Base-by-base conservation (phyloP, 2,329 filamentous ascomycete genomes). In the Microsporum canis region DNA sequence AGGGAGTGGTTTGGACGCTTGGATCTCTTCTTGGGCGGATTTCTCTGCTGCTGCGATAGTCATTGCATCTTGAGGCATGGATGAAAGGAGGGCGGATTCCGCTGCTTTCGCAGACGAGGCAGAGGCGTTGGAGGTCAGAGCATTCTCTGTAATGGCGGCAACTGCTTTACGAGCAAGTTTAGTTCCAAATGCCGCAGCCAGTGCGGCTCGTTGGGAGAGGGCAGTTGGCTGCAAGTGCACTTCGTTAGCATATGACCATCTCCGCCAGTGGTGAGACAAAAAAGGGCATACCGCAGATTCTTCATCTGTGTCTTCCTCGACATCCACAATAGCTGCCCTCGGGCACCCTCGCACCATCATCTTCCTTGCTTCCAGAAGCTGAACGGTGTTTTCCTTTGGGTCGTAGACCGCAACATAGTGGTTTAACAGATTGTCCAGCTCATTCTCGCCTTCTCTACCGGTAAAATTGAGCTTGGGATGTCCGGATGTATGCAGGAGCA, bases 321-420 rank as follows among this genome's bases (percentile, higher is more conserved):
- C 65, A 29, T 64, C 66, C 17, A 62, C 55, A 55, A 67, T 68
- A 1, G 66, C 63, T 58, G 68, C 71, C 53, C 75, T 70, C 29
- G 78, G 66, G 51, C 69, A 78, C 61, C 78, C 79, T 56, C 82
- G 77, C n/a, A 86, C 73, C 3, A 77, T 80, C 59, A 85, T 71
- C 67, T 80, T 78, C 61, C 80, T 80, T 27, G 78, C 79, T 70
- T 82, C 71, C 7, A 81, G 73, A 53, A 87, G 70, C 64, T 83
- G 76, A 64, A 85, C 75, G 49, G 77, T 77, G 60, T 77, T 77
- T 3, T 76, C 77, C 31, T 75, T 71, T 0, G 82, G 80, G 64
- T 87, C 82, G 66, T 79, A 84, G 49, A 86, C 75, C 58, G 81
- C 84, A 62, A 85, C 71, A 65, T 86, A 87, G 72, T 86, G 82